These are phyloP conservation scores for Mycena pura DNA, from an alignment of 768 basidiomycete species.

Conservation along the genomic window DNA sequence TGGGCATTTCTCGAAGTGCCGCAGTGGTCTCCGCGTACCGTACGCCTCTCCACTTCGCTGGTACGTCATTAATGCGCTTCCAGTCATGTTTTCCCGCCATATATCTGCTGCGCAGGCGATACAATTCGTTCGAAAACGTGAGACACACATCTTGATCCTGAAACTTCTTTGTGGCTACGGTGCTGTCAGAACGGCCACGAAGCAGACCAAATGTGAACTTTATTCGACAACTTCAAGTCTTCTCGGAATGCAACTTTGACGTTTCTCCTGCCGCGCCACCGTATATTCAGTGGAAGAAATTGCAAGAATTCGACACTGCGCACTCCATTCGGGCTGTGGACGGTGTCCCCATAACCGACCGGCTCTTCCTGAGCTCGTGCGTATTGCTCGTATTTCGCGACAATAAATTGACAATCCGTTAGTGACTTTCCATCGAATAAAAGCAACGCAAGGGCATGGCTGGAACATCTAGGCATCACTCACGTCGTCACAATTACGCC, in stretches of 20 bases:
- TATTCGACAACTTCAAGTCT: conserved; percentile 46
- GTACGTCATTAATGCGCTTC: neutral
- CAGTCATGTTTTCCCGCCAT: conserved; percentile 44
- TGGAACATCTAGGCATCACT: conserved; percentile 43
- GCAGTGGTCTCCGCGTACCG: conserved; percentile 49
- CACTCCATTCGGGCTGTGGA: conserved; percentile 43
- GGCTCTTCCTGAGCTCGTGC: conserved; percentile 45
- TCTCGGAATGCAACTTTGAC: conserved; percentile 43
- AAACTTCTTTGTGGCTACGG: conserved; percentile 9
- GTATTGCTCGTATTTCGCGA: conserved; percentile 31
- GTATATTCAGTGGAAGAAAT: conserved; percentile 48
- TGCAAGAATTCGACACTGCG: conserved; percentile 46
- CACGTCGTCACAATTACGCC: conserved; percentile 50
- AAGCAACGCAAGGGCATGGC: conserved; percentile 40
- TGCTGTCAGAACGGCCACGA: conserved; percentile 41
- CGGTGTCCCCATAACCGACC: conserved; percentile 42
- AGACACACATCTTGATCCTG: conserved; percentile 20
- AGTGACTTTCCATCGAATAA: conserved; percentile 49
- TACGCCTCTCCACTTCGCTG: conserved; percentile 30
- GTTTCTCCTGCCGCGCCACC: conserved; percentile 36
- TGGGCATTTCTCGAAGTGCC: conserved; percentile 59
- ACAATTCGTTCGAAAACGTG: conserved; percentile 42
- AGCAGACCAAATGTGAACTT: conserved; percentile 52
- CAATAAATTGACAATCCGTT: neutral
- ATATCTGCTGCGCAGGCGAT: conserved; percentile 39